These are phyloP conservation scores for Sugiyamaella americana DNA, from an alignment of 805 yeast genomes.

Conservation along the genomic window DNA sequence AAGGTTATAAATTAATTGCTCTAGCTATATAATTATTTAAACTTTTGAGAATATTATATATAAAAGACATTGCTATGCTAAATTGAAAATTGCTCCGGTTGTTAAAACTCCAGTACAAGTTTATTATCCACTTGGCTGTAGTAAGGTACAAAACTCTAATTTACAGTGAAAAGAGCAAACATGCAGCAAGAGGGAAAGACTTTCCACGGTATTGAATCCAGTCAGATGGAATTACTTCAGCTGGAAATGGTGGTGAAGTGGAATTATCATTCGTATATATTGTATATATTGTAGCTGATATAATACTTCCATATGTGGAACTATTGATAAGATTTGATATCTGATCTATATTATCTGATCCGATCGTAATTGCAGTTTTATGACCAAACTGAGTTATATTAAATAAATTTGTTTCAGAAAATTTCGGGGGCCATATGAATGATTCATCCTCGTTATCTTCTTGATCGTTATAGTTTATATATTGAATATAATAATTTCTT, in stretches of 20 bases:
- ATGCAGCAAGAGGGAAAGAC: not conserved
- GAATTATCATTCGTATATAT: not conserved
- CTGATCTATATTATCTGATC: not conserved
- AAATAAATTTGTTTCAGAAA: not conserved
- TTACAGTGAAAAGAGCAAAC: not conserved
- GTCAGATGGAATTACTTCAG: constrained; percentile 1
- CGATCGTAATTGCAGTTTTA: constrained; percentile 2
- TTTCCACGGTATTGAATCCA: constrained; percentile 1
- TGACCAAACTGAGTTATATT: not conserved
- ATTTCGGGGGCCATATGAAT: constrained; percentile 7
- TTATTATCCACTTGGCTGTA: too few relatives aligned
- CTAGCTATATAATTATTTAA: not conserved
- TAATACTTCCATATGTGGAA: not conserved
- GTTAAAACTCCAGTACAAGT: too few relatives aligned
- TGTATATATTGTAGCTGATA: constrained; percentile 4
- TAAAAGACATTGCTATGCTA: not conserved
- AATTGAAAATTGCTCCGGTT: too few relatives aligned
- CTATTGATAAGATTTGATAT: not conserved
- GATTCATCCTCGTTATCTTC: constrained; percentile 11
- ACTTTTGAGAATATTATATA: not conserved
- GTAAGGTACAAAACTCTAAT: not conserved
- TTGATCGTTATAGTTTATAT: constrained; percentile 2
- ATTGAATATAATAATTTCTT: constrained; percentile 1
- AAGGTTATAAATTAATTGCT: too few relatives aligned
- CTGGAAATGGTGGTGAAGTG: not conserved